These are phyloP conservation scores for Apophysomyces ossiformis DNA, from an alignment of 371 early-diverging fungal species.

Conservation along the genomic window DNA sequence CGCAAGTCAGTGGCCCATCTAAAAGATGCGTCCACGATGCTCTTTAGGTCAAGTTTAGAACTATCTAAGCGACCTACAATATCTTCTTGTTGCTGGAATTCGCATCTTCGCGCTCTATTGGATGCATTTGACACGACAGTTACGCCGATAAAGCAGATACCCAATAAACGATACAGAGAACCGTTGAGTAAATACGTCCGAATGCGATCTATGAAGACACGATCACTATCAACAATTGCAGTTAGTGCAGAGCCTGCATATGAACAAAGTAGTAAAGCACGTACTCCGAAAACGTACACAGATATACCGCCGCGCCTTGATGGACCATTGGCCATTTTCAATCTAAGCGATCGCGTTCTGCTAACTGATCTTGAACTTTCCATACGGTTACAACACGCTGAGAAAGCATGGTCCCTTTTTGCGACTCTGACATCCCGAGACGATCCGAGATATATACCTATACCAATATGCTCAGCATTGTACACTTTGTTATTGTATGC, in stretches of 20 bases:
- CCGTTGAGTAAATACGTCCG: conserved; percentile 11
- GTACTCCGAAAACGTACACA: not conserved
- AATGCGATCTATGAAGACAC: conserved; percentile 12
- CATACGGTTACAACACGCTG: conserved; percentile 41
- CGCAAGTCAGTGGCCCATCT: conserved; percentile 51
- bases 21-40: conserved; percentile 41
- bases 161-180: conserved; percentile 22
- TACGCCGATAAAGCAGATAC: conserved; percentile 20
- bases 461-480: conserved; percentile 32
- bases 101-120: conserved; percentile 34
- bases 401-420: conserved; percentile 47
- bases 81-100: conserved; percentile 35
- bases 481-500: conserved; percentile 45
- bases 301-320: conserved; percentile 18
- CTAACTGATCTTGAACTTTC: conserved; percentile 42
- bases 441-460: conserved; percentile 28
- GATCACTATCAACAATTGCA: conserved; percentile 15
- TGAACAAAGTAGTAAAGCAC: conserved; percentile 1
- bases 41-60: conserved; percentile 20
- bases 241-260: conserved; percentile 10
- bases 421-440: conserved; percentile 33
- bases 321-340: conserved; percentile 29
- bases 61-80: conserved; percentile 23
- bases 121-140: conserved; percentile 30
- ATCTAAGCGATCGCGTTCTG: conserved; percentile 29